phyloP scores from a whole-genome alignment of 768 basidiomycete species.

The Albatrellus ellisii region DNA sequence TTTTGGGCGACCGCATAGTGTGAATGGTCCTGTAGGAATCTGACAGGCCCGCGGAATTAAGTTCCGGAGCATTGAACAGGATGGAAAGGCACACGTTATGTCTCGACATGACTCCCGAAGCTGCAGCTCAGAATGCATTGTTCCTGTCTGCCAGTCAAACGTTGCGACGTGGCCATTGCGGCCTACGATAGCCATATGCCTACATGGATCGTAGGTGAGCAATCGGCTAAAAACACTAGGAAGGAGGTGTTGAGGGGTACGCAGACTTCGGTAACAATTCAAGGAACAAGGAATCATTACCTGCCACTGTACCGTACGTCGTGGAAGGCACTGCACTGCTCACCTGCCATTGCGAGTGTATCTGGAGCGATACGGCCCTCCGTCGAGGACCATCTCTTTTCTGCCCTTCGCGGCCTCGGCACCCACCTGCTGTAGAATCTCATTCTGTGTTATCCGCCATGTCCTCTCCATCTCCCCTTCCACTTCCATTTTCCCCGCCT shows the following conservation, averaged over 20 bases:
- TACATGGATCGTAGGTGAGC: slow-evolving; percentile 15
- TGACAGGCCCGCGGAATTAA: slow-evolving; percentile 18
- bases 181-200: slow-evolving; percentile 81
- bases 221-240: too few relatives aligned
- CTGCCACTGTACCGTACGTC: neutral
- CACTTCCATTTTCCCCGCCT: slow-evolving; percentile 58
- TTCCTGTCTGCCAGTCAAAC: slow-evolving; percentile 87
- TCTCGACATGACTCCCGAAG: slow-evolving; percentile 85
- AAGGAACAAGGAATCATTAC: neutral
- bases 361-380: slow-evolving; percentile 72
- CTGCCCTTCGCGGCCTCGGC: slow-evolving; percentile 66
- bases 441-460: slow-evolving; percentile 77
- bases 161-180: slow-evolving; percentile 78
- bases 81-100: slow-evolving; percentile 52
- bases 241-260: too few relatives aligned
- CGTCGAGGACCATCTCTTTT: slow-evolving; percentile 71
- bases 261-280: too few relatives aligned
- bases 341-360: slow-evolving; percentile 90
- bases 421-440: slow-evolving; percentile 54
- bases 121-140: slow-evolving; percentile 78
- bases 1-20: slow-evolving; percentile 94
- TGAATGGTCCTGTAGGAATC: slow-evolving; percentile 86
- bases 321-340: slow-evolving; percentile 16
- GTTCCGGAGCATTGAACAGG: slow-evolving; percentile 1
- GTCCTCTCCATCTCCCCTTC: slow-evolving; percentile 80